phyloP scores from a whole-genome alignment of 345 rosid species.

The Jatropha curcas region DNA sequence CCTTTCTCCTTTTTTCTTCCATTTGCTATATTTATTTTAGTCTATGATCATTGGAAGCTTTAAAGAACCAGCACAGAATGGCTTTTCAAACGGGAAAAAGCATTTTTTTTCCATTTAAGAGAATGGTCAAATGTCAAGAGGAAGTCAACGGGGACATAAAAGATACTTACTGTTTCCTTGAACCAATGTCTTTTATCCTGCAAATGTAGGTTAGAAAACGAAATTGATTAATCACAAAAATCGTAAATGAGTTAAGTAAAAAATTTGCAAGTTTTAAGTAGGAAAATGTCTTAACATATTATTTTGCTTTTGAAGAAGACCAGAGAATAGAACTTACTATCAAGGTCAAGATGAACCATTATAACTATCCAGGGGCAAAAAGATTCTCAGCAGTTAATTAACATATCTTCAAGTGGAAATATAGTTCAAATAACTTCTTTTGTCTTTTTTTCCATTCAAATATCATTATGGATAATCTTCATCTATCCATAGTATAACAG shows the following conservation, averaged over 20 bases:
- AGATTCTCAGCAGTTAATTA: neutral
- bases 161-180: conserved; percentile 35
- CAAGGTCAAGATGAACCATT: neutral
- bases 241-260: neutral
- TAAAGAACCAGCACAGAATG: neutral
- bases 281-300: neutral
- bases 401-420: neutral
- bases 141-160: conserved; percentile 11
- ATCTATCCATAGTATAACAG: neutral
- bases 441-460: neutral
- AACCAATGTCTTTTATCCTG: conserved; percentile 51
- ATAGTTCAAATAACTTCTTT: too few species aligned
- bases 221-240: conserved; percentile 15
- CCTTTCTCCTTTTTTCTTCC: too few species aligned
- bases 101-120: neutral
- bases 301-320: neutral
- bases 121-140: neutral
- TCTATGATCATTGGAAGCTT: neutral
- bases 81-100: neutral
- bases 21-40: neutral
- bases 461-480: neutral
- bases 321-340: neutral
- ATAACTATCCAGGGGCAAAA: neutral
- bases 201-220: conserved; percentile 16
- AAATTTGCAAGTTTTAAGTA: neutral